Evolutionary conservation across 176 grass and related monocot species (phyloP), one percentile per base, ranked within the genome.

Genomic region (Paspalum notatum): DNA sequence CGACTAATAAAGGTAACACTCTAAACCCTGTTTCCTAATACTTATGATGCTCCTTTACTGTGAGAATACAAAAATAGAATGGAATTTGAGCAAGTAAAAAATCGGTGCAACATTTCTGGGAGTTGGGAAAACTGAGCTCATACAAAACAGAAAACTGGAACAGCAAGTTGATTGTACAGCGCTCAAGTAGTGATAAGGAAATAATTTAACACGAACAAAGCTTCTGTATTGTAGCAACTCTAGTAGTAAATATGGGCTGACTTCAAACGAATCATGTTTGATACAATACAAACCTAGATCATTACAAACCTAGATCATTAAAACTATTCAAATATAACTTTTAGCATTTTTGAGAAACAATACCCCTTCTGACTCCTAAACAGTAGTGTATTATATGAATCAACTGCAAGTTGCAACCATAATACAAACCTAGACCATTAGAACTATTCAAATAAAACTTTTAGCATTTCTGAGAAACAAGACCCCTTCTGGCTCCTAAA

Each of bases 71-170:
- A 50, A 40, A 68, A 76, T n/a, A n/a, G 21, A 54, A 37, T 60
- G 24, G 20, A 13, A 75, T 37, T 68, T 68, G 32, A 72, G 21
- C 22, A 53, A 52, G 26, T 86, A 63, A 63, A 63, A 82, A 46
- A 25, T 64, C 39, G 6, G 22, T 59, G 12, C 51, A 42, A 72
- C 27, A 60, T 83, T 32, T 78, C 66, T 78, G 48, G 39, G 75
- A 47, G 17, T 63, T 8, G 12, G 32, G 44, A 67, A 22, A 83
- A 72, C 9, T 39, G 18, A 79, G 62, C n/a, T 88, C 43, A 6
- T 45, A 60, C 13, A 43, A 26, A 40, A 79, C 57, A 83, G 40
- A 44, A 64, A 78, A 27, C 20, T 63, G 3, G n/a, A 67, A 68
- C 24, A 14, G 9, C 15, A 47, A 13, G 62, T 60, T 9, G 18